A percentile compares a stretch with the other conserved stretches of the same genome.
phyloP scores from a whole-genome alignment of 352 stramenopile genomes.

The Phytopythium mirpurense region DNA sequence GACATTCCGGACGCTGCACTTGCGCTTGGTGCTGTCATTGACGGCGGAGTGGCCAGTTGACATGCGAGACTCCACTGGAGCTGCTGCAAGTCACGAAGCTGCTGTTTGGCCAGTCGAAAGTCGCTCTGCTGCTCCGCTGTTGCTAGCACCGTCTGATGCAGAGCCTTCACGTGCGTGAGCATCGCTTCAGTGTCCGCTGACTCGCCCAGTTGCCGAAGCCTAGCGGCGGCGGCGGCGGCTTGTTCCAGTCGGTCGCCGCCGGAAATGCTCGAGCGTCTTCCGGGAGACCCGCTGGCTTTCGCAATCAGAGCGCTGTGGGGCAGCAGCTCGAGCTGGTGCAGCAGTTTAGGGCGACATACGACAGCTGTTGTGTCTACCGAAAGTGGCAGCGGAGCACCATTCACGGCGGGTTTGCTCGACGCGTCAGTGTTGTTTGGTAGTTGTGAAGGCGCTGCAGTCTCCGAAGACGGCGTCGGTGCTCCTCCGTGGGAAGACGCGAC shows the following conservation, averaged over 20 bases:
- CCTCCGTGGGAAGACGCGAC: neutral
- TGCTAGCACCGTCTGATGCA: neutral
- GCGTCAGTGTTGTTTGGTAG: neutral
- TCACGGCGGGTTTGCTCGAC: neutral
- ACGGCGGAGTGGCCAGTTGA: slow-evolving; percentile 21
- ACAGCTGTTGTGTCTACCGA: neutral
- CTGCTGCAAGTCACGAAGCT: slow-evolving; percentile 21
- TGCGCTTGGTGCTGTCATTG: neutral
- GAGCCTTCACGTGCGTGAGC: neutral
- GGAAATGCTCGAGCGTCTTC: slow-evolving; percentile 10
- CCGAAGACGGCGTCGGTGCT: neutral
- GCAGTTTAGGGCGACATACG: slow-evolving; percentile 26
- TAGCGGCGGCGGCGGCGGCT: neutral
- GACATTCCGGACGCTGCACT: neutral
- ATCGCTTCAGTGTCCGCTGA: neutral
- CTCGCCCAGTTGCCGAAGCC: neutral
- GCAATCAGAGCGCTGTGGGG: slow-evolving; percentile 30
- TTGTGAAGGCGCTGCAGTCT: neutral
- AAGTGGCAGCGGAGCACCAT: neutral
- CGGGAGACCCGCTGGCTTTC: slow-evolving; percentile 3
- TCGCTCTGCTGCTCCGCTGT: neutral
- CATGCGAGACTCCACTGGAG: slow-evolving; percentile 51
- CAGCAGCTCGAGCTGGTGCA: slow-evolving; percentile 37
- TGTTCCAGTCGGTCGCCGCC: neutral
- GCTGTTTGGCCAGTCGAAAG: slow-evolving; percentile 6